phyloP scores from a whole-genome alignment of 352 stramenopile genomes.

The Elongisporangium undulatum region DNA sequence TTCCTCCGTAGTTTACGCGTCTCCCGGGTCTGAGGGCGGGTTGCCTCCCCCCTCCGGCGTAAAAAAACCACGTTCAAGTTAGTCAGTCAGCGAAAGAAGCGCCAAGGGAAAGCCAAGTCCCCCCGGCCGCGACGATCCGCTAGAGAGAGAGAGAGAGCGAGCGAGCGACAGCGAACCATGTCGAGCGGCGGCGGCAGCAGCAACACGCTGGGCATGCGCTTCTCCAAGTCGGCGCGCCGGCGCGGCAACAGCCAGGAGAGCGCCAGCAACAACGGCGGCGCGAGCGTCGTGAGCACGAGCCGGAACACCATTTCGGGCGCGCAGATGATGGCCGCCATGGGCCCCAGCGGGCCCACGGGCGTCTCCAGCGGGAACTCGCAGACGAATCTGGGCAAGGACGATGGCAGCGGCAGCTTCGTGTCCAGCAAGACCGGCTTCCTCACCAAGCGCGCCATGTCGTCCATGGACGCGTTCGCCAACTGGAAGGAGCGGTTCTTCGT shows the following conservation, averaged over 20 bases:
- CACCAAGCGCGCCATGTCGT: conserved; percentile 83
- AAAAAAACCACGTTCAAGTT: not conserved
- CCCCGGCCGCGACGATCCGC: not conserved
- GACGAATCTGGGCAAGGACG: conserved; percentile 18
- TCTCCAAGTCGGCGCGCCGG: conserved; percentile 54
- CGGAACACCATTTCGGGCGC: conserved; percentile 50
- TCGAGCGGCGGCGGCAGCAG: conserved; percentile 19
- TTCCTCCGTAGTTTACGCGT: not conserved
- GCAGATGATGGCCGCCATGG: conserved; percentile 7
- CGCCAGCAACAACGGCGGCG: conserved; percentile 24
- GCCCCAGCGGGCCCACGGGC: conserved; percentile 9
- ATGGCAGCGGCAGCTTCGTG: conserved; percentile 43
- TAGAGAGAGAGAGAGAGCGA: not conserved
- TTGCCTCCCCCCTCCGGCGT: not conserved
- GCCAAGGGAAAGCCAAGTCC: not conserved
- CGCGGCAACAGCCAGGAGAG: conserved; percentile 65
- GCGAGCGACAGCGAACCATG: conserved; percentile 17
- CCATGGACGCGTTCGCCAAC: conserved; percentile 85
- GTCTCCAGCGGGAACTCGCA: conserved; percentile 4
- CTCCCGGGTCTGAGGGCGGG: not conserved
- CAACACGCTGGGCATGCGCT: conserved; percentile 47
- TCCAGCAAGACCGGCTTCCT: conserved; percentile 83
- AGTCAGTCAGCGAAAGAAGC: not conserved
- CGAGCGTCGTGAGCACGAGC: conserved; percentile 34
- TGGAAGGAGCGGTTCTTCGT: conserved; percentile 89